A percentile compares a stretch with the other conserved stretches of the same genome.
These are phyloP conservation scores for Trichoderma asperelloides DNA, from an alignment of 495 filamentous ascomycete genomes.

Conservation along the genomic window DNA sequence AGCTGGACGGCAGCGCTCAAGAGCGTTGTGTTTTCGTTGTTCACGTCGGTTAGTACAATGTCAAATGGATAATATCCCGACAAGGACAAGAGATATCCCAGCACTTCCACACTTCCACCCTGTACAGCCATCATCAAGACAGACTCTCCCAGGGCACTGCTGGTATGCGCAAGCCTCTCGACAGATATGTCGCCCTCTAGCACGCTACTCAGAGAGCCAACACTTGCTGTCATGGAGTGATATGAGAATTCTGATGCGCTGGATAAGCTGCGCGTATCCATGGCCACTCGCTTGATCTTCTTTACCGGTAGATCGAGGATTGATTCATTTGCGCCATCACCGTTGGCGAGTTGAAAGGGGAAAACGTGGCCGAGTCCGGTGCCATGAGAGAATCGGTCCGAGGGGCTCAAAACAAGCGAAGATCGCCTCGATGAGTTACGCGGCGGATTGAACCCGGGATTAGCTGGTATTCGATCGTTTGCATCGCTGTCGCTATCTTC, in stretches of 20 bases:
- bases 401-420: conserved; percentile 33
- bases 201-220: conserved; percentile 60
- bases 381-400: conserved; percentile 40
- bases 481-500: conserved; percentile 17
- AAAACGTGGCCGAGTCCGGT: conserved; percentile 79
- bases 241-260: conserved; percentile 72
- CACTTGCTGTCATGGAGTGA: conserved; percentile 63
- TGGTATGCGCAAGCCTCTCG: conserved; percentile 71
- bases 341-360: conserved; percentile 52
- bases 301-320: conserved; percentile 34
- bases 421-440: conserved; percentile 32
- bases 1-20: conserved; percentile 91
- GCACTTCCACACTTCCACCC: conserved; percentile 53
- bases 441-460: conserved; percentile 35
- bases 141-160: conserved; percentile 73
- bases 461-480: conserved; percentile 24
- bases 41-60: conserved; percentile 68
- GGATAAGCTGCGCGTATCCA: conserved; percentile 85
- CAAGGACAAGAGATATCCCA: conserved; percentile 72
- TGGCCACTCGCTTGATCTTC: conserved; percentile 67
- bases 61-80: conserved; percentile 60
- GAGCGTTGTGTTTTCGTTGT: conserved; percentile 81
- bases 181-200: conserved; percentile 82
- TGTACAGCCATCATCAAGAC: conserved; percentile 96
- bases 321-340: conserved; percentile 19